Evolutionary conservation across 768 basidiomycete species (phyloP), one percentile per base, ranked within the genome.

Genomic region (Kwoniella europaea): DNA sequence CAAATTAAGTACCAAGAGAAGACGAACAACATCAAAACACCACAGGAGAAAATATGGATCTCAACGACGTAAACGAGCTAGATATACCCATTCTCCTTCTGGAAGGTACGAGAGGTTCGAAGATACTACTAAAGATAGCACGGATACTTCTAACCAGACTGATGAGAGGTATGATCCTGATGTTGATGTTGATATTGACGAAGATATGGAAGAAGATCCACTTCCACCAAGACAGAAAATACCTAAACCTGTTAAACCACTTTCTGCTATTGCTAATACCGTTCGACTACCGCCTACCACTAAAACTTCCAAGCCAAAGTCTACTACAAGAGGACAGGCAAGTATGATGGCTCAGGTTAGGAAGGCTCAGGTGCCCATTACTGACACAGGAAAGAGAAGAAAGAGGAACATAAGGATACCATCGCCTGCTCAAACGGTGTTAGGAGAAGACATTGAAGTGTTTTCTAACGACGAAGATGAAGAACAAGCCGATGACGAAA

Each of bases 391-490:
- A 10, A 52, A 12, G 16, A 43, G 10, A 13, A 50, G 20, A 35
- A 54, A 54, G 44, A 24, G 63, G 12, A 60, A 29, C 13, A 1
- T 18, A 0, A 42, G 46, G 12, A 10, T 15, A 15, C 46, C 42
- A n/a, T 54, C 46, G 12, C 22, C 44, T 54, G 42, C 22, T 9
- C n/a, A 63, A 13, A 53, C 50, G 3, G 56, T 41, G 2, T 27
- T 22, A 10, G 52, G 27, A 18, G 67, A 68, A n/a, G 67, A 68
- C 4, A 68, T 68, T 18, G 42, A 68, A 42, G 29, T 22, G 18
- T 68, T 61, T 44, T 68, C 67, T n/a, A 59, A 68, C 27, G 59
- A 68, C 2, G 57, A 65, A 18, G 67, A 68, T 27, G 59, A 68
- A 18, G 66, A 65, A 18, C 15, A 56, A 35, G 56, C 35, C 27